A percentile compares a stretch with the other conserved stretches of the same genome.
Conservation (phyloP, 805 yeast species). For the Brettanomyces nanus region DNA sequence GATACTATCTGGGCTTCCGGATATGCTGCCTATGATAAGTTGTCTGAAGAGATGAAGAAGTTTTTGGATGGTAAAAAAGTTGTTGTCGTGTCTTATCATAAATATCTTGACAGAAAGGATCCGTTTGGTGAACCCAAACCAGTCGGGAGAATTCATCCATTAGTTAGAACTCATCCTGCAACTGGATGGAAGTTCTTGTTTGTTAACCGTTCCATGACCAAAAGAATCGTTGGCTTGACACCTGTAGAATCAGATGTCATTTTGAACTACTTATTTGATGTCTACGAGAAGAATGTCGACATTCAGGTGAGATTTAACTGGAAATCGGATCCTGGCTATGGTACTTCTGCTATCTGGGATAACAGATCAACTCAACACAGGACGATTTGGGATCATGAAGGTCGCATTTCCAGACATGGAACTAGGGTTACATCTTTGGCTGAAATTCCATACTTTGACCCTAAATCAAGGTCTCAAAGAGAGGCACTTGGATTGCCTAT, state of each 20-base stretch:
- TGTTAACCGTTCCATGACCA: slow-evolving; percentile 44
- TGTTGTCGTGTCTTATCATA: slow-evolving; percentile 32
- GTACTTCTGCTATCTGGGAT: slow-evolving; percentile 43
- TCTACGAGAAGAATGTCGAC: slow-evolving; percentile 45
- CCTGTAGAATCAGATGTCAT: slow-evolving; percentile 40
- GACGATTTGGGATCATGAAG: slow-evolving; percentile 36
- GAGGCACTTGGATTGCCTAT: slow-evolving; percentile 34
- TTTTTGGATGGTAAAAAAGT: slow-evolving; percentile 48
- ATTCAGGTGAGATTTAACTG: slow-evolving; percentile 47
- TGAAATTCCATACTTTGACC: slow-evolving; percentile 45
- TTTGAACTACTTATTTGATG: slow-evolving; percentile 36
- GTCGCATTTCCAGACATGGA: slow-evolving; percentile 39
- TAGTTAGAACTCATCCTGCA: slow-evolving; percentile 57
- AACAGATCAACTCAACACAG: slow-evolving; percentile 38
- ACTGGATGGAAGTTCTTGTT: slow-evolving; percentile 54
- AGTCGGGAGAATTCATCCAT: slow-evolving; percentile 50
- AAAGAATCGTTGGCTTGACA: slow-evolving; percentile 43
- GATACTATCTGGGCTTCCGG: slow-evolving; percentile 50
- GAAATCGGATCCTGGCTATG: slow-evolving; percentile 32
- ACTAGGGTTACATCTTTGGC: slow-evolving; percentile 48
- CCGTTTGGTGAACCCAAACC: slow-evolving; percentile 38
- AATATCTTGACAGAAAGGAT: slow-evolving; percentile 30
- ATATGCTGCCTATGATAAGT: slow-evolving; percentile 49
- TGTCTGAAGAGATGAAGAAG: slow-evolving; percentile 40
- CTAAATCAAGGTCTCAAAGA: slow-evolving; percentile 41